A percentile compares a stretch with the other conserved stretches of the same genome.
These are phyloP conservation scores for Plenodomus tracheiphilus DNA, from an alignment of 2,329 filamentous ascomycete species.

Conservation along the genomic window DNA sequence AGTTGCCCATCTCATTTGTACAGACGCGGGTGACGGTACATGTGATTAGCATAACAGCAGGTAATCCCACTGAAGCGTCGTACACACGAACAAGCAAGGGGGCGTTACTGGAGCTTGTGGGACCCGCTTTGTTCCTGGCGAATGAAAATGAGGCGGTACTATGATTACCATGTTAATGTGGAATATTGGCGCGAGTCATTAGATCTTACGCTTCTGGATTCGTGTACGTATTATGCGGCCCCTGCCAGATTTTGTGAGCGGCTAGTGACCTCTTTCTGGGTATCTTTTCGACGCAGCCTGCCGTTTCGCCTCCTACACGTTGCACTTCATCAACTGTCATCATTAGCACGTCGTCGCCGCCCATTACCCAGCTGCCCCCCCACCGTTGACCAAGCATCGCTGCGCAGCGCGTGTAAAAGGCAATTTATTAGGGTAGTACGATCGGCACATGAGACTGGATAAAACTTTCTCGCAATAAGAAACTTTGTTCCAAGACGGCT, in stretches of 20 bases:
- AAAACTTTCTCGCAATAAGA: constrained; percentile 32
- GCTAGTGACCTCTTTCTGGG: constrained; percentile 13
- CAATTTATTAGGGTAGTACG: constrained; percentile 17
- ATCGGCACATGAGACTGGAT: constrained; percentile 29
- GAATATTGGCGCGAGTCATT: constrained; percentile 37
- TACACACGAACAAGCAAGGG: constrained; percentile 33
- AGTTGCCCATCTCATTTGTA: constrained; percentile 18
- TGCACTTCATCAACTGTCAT: constrained; percentile 14
- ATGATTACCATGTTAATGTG: constrained; percentile 25
- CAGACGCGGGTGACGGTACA: constrained; percentile 7
- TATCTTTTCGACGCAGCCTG: constrained; percentile 21
- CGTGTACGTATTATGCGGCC: constrained; percentile 30
- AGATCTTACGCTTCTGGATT: constrained; percentile 15
- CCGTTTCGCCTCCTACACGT: constrained; percentile 20
- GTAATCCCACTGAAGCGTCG: constrained; percentile 25
- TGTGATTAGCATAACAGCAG: constrained; percentile 29
- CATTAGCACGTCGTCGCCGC: constrained; percentile 6
- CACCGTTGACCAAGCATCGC: background rate
- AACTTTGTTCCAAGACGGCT: constrained; percentile 30
- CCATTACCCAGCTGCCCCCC: background rate
- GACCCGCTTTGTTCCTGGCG: constrained; percentile 19
- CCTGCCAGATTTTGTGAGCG: constrained; percentile 18
- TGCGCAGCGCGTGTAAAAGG: background rate
- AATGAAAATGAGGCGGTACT: constrained; percentile 30
- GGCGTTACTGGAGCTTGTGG: constrained; percentile 6